A percentile compares a stretch with the other conserved stretches of the same genome.
Conservation (phyloP, 2,329 filamentous ascomycete genomes). For the Dactylellina sp. region DNA sequence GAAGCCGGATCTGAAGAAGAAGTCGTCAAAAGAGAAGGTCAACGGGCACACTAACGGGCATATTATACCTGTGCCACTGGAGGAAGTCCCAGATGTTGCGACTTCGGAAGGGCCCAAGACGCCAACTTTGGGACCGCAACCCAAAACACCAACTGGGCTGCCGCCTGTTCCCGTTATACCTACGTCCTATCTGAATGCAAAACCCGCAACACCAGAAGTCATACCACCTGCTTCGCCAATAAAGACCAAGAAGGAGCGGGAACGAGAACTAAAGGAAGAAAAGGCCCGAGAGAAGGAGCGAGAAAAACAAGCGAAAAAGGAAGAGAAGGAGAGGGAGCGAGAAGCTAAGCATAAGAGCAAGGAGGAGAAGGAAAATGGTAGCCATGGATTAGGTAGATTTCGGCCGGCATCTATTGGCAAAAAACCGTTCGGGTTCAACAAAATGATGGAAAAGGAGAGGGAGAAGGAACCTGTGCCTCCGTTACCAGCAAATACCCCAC, state of each 20-base stretch:
- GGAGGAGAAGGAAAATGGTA: slow-evolving; percentile 51
- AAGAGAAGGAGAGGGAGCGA: slow-evolving; percentile 40
- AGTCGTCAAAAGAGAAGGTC: slow-evolving; percentile 57
- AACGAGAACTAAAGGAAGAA: slow-evolving; percentile 57
- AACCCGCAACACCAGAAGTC: slow-evolving; percentile 41
- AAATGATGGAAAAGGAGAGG: slow-evolving; percentile 45
- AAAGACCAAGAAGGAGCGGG: slow-evolving; percentile 59
- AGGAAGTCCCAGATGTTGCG: slow-evolving; percentile 56
- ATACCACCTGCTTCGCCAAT: slow-evolving; percentile 51
- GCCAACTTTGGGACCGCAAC: slow-evolving; percentile 53
- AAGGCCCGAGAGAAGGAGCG: slow-evolving; percentile 57
- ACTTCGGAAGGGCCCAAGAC: slow-evolving; percentile 44
- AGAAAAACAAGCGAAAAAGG: slow-evolving; percentile 56
- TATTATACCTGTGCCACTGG: slow-evolving; percentile 28
- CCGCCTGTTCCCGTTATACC: slow-evolving; percentile 56
- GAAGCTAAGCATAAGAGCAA: slow-evolving; percentile 45
- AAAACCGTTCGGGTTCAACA: slow-evolving; percentile 54
- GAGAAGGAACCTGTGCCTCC: slow-evolving; percentile 52
- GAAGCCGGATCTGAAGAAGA: slow-evolving; percentile 57
- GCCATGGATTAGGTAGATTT: slow-evolving; percentile 53
- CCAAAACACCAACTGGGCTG: slow-evolving; percentile 43
- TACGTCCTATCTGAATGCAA: slow-evolving; percentile 39
- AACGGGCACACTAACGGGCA: slow-evolving; percentile 55
- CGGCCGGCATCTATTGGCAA: slow-evolving; percentile 49
- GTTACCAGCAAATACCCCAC: slow-evolving; percentile 32